Evolutionary conservation across 139 green algal genomes (phyloP), one percentile per base, ranked within the genome.

Genomic region (Haematococcus lacustris): DNA sequence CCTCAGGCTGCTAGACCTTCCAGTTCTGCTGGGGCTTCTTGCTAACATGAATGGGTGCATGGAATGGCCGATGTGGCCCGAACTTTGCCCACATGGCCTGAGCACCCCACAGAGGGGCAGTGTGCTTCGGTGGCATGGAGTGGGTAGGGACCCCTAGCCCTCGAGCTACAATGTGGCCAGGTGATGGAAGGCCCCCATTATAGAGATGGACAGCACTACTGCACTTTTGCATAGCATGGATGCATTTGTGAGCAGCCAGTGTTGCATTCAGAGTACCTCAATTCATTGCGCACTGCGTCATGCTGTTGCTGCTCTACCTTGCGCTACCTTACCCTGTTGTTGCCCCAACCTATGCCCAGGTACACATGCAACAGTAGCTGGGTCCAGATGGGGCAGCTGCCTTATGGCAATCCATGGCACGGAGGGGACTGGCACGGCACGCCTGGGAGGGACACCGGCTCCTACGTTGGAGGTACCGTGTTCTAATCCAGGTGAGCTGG

Each of bases 361-460:
- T 71, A 71, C 66, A 28, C 25, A 17, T 71, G 66, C 28, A n/a
- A 37, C 66, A 71, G 28, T 5, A 7, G 28, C 28, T 71, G 30
- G 28, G 23, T 33, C 5, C 68, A 75, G 38, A 74, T 82, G 67
- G 41, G 34, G 28, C 68, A 81, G 59, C 71, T 85, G 17, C 80
- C 80, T 9, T 85, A 35, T 53, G 80, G 80, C 51, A 85, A 85
- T 40, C 39, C 80, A 13, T 80, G 72, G 69, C 76, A 81, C 60
- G 80, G 75, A 23, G 80, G 80, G 9, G 13, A 63, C 7, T 85
- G 80, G 80, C 75, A 82, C 39, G 80, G 80, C 53, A 62, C 75
- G 1, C 7, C 32, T 3, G 80, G 72, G 35, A 75, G 75, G 53
- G 80, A 85, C 73, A 80, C 80, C 5, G 80, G 80, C n/a, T 70